phyloP scores from a whole-genome alignment of 768 basidiomycete species.

The Suillus occidentalis region DNA sequence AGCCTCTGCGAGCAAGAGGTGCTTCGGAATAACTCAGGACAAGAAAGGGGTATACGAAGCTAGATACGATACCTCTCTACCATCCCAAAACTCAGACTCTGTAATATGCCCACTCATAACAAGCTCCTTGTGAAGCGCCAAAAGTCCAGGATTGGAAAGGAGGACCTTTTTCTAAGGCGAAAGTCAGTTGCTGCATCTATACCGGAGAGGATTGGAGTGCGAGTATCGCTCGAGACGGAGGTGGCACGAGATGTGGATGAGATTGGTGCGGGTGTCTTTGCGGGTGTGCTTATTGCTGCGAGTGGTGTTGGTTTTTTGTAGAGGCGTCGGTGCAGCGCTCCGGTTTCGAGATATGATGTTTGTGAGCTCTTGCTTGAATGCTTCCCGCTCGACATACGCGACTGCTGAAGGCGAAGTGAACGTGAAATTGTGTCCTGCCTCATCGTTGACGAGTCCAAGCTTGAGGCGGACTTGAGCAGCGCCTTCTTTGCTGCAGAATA shows the following conservation, averaged over 20 bases:
- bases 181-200: conserved; percentile 68
- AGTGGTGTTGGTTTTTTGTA: conserved; percentile 29
- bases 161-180: conserved; percentile 78
- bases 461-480: conserved; percentile 79
- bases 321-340: conserved; percentile 27
- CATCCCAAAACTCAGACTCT: conserved; percentile 97
- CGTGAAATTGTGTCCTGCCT: conserved; percentile 79
- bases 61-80: conserved; percentile 68
- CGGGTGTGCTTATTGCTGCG: conserved; percentile 27
- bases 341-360: conserved; percentile 77
- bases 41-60: conserved; percentile 14
- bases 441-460: conserved; percentile 65
- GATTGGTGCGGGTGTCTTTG: conserved; percentile 34
- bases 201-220: conserved; percentile 55
- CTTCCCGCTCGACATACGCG: conserved; percentile 73
- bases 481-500: conserved; percentile 86
- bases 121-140: conserved; percentile 80
- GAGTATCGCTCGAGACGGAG: conserved; percentile 57
- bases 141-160: conserved; percentile 74
- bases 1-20: conserved; percentile 74
- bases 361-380: conserved; percentile 79
- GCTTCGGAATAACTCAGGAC: conserved; percentile 43
- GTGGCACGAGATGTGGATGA: conserved; percentile 58
- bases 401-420: conserved; percentile 66
- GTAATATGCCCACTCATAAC: conserved; percentile 84